Evolutionary conservation across 768 basidiomycete genomes (phyloP).

Genomic region (Boletellus sp.): DNA sequence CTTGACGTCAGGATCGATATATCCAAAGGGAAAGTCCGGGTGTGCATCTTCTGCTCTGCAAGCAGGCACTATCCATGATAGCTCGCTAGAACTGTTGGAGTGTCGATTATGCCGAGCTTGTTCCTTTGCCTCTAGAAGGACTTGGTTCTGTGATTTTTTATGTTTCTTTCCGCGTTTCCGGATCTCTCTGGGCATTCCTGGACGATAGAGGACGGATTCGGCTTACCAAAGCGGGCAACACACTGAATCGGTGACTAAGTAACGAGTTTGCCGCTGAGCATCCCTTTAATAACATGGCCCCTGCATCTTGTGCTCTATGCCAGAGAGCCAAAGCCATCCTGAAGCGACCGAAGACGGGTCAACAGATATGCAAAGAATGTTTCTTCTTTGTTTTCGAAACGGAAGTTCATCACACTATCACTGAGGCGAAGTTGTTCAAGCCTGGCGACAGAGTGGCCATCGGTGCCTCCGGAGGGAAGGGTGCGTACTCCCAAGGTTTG

Average conservation of each 20-base stretch:
- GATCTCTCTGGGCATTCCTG: conserved; percentile 68
- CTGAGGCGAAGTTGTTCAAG: conserved; percentile 76
- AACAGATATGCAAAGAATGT: conserved; percentile 94
- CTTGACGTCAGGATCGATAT: conserved; percentile 84
- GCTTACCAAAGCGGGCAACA: conserved; percentile 10
- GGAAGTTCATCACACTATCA: conserved; percentile 96
- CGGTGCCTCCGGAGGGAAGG: conserved; percentile 98
- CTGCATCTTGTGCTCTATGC: conserved; percentile 76
- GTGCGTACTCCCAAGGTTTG: conserved; percentile 37
- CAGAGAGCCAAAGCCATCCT: conserved; percentile 76
- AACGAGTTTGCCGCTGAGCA: background rate
- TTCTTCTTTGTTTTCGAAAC: conserved; percentile 98
- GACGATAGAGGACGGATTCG: background rate
- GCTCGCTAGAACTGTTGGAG: conserved; percentile 35
- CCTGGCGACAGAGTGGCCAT: conserved; percentile 92
- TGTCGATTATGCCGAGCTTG: conserved; percentile 4
- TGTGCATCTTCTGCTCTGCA: conserved; percentile 40
- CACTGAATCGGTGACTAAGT: background rate
- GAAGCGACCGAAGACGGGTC: conserved; percentile 94
- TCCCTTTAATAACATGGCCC: conserved; percentile 54
- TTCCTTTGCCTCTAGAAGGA: background rate
- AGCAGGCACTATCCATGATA: conserved; percentile 67
- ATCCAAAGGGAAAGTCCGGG: conserved; percentile 82
- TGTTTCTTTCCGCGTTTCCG: conserved; percentile 76
- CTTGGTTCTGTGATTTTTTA: conserved; percentile 43